Evolutionary conservation across 202 grass and related monocot genomes (phyloP), one percentile per base, ranked within the genome.

Genomic region (Setaria viridis): DNA sequence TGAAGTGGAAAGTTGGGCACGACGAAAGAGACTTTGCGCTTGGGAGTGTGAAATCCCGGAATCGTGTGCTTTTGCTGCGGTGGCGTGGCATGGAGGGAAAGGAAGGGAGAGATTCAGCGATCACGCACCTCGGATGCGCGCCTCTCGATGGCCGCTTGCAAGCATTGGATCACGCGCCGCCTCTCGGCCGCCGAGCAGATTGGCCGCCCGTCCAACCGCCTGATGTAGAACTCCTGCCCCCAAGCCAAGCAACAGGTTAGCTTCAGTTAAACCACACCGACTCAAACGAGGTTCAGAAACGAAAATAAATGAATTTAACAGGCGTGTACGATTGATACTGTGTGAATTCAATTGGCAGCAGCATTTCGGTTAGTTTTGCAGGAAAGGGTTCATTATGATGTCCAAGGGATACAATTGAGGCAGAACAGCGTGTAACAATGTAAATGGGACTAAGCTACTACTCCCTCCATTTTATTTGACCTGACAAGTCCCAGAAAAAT

Each of bases 221-320:
- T 80, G 43, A 99, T 93, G 92, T 96, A 99, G 41, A 99, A 99
- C 56, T 99, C 97, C 94, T 99, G 82, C 51, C 39, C 33, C 62
- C 58, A 83, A 81, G 20, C 60, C 47, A 84, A 65, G 77, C 25
- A 86, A 73, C 51, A 32, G 0, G 11, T 81, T 48, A 87, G 43
- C 20, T 57, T 34, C 62, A 20, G 10, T 43, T 45, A 4, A 7
- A 51, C 4, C 17, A 43, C 16, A 42, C 70, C 34, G 32, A 49
- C 12, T 55, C 35, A 6, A 67, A 57, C 6, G 48, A n/a, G 37
- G 62, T 47, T 14, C 60, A 55, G 43, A 32, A 20, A 32, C 65
- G 54, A 41, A 53, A 9, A 48, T 25, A 41, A 85, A 63, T 60
- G 51, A 70, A 50, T 10, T 19, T 41, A 11, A 5, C 73, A 57